phyloP scores from a whole-genome alignment of 441 rosid species.

The Erysimum cheiri region DNA sequence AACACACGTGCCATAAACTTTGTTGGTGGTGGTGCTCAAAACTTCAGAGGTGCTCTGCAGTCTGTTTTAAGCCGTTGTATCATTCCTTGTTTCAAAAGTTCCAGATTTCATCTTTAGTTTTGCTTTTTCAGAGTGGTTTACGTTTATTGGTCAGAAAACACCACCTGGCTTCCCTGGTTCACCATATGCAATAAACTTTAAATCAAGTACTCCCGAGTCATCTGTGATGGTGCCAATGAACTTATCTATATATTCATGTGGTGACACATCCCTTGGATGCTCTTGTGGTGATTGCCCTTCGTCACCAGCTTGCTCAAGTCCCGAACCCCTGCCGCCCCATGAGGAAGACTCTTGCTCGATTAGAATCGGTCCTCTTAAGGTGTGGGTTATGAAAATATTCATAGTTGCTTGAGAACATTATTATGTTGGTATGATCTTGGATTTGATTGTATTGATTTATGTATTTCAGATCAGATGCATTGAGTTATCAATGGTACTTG shows the following conservation, averaged over 20 bases:
- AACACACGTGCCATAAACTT: constrained; percentile 78
- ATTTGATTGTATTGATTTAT: constrained; percentile 36
- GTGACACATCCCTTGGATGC: constrained; percentile 79
- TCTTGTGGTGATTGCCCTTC: constrained; percentile 85
- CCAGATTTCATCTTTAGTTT: constrained; percentile 32
- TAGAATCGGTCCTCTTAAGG: constrained; percentile 64
- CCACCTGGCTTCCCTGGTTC: constrained; percentile 73
- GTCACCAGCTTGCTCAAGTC: constrained; percentile 62
- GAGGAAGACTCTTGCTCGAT: constrained; percentile 57
- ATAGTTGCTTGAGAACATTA: constrained; percentile 33
- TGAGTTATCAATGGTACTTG: constrained; percentile 56
- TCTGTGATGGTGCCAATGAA: constrained; percentile 72
- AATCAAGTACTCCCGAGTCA: constrained; percentile 48
- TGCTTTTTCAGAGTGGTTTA: constrained; percentile 69
- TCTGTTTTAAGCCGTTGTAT: constrained; percentile 26
- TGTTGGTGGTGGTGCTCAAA: constrained; percentile 77
- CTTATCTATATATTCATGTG: constrained; percentile 66
- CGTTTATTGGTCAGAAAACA: constrained; percentile 76
- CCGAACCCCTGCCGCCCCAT: constrained; percentile 69
- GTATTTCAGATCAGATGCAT: constrained; percentile 66
- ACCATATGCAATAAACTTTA: constrained; percentile 72
- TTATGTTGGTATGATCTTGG: constrained; percentile 27
- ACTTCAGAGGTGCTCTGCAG: constrained; percentile 58
- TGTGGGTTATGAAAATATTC: constrained; percentile 34
- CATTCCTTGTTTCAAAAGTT: constrained; percentile 30